Evolutionary conservation across 306 rosid species (phyloP).

Genomic region (Ziziphus jujuba): DNA sequence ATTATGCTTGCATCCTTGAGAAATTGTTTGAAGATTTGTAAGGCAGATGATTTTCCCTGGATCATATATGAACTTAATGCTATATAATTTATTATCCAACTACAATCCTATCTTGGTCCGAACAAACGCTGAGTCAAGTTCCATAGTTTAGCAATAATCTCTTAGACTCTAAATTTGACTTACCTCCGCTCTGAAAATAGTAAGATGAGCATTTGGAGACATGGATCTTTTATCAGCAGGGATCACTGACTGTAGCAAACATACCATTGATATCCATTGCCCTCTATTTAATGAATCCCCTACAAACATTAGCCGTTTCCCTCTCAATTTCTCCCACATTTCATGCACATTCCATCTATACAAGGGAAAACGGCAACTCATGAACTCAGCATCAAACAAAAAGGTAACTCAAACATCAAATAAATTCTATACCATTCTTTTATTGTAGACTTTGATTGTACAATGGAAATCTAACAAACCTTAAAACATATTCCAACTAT

Average conservation of each 20-base stretch:
- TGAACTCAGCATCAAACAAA: slow-evolving; percentile 1
- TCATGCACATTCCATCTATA: slow-evolving; percentile 71
- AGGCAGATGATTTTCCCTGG: not conserved
- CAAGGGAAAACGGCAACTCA: slow-evolving; percentile 16
- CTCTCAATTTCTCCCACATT: slow-evolving; percentile 95
- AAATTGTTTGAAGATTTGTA: not conserved
- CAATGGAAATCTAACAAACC: not conserved
- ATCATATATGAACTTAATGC: not conserved
- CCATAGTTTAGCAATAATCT: not conserved
- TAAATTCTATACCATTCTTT: slow-evolving; percentile 1
- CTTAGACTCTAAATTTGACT: slow-evolving; percentile 2
- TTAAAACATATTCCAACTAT: slow-evolving; percentile 1
- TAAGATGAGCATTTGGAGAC: slow-evolving; percentile 90
- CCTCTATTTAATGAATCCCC: slow-evolving; percentile 98
- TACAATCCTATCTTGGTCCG: not conserved
- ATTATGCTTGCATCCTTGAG: not conserved
- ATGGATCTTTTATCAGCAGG: slow-evolving; percentile 81
- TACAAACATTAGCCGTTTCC: slow-evolving; percentile 92
- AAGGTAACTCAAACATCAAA: slow-evolving; percentile 2
- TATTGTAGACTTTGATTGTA: not conserved
- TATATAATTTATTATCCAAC: not conserved
- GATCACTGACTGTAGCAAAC: slow-evolving; percentile 86
- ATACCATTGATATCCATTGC: slow-evolving; percentile 96
- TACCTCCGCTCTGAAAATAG: slow-evolving; percentile 93
- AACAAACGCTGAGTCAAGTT: not conserved